Conservation (phyloP, 768 basidiomycete genomes). For the Udeniomyces megalosporus region DNA sequence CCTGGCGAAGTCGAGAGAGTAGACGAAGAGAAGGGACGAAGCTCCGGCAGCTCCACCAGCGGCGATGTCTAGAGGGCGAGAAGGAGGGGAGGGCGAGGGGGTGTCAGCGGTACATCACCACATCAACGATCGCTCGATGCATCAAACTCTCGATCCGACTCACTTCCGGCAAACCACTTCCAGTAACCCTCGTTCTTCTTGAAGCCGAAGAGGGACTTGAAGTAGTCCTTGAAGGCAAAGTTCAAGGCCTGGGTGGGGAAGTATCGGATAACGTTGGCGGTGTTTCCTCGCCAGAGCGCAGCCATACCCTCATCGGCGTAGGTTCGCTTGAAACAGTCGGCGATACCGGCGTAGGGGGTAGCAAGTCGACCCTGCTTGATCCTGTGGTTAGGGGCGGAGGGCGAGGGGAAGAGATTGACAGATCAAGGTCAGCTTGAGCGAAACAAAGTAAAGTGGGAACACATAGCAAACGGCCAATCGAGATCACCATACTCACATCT, state of each 20-base stretch:
- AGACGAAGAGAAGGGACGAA: constrained; percentile 94
- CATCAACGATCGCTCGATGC: background rate
- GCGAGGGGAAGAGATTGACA: background rate
- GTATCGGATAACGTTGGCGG: constrained; percentile 99
- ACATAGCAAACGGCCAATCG: background rate
- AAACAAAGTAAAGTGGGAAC: background rate
- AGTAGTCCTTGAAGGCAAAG: constrained; percentile 97
- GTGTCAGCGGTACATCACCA: no score
- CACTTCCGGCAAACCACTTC: constrained; percentile 86
- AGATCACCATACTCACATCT: constrained; percentile 44
- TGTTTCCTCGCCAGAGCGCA: constrained; percentile 98
- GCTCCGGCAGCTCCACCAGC: constrained; percentile 99
- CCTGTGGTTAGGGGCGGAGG: constrained; percentile 32
- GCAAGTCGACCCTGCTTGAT: constrained; percentile 99
- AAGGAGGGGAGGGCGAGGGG: background rate
- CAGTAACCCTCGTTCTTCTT: constrained; percentile 94
- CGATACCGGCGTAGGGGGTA: constrained; percentile 88
- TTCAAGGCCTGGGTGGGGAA: constrained; percentile 94
- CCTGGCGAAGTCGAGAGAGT: constrained; percentile 98
- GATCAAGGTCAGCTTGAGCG: background rate
- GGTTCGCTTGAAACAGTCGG: constrained; percentile 79
- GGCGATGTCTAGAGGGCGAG: constrained; percentile 31
- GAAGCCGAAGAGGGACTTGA: constrained; percentile 97
- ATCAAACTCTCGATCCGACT: background rate
- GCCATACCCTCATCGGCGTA: constrained; percentile 89